Base-by-base conservation (phyloP, 2,329 filamentous ascomycete species). In the Chaetoscypha palmicola region DNA sequence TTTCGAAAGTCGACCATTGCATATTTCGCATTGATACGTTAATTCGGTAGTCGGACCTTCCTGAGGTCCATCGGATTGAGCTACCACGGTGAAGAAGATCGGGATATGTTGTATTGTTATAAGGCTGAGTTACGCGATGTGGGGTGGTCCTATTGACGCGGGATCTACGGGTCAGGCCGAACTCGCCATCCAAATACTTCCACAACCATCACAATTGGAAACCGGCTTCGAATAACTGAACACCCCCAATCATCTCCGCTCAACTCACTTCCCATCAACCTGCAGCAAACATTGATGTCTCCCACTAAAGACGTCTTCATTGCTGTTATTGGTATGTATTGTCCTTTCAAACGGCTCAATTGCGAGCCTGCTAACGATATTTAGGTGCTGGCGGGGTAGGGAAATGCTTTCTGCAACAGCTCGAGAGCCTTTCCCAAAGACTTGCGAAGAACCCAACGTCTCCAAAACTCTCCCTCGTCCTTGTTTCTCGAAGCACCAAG, bases 341-440 rank as follows among this genome's bases (percentile, higher is more conserved):
- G 26, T 4, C n/a, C 26, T 37, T 5, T 41, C 23, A 45, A 32
- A 19, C n/a, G 32, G 21, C 43, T 33, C 35, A 35, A 47, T 45
- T 33, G 32, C 24, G 37, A 44, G 44, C 5, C 12, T 50, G 26
- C 47, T 54, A 48, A 54, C 36, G 28, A 28, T 23, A 47, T 56
- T 52, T 60, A 94, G 90, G 92, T 61, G 86, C 85, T 58, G 92
- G 92, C 56, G 91, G 91, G 53, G 92, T 97, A 50, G 92, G 92
- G 60, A 90, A 90, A 67, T 80, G 79, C 68, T 96, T 97, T 73
- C 78, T 97, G 51, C 72, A 74, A 55, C 92, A 97, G 67, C 79
- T 97, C 46, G 72, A 83, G 52, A 63, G 69, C 48, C 76, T 92
- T 48, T 73, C 78, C 38, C 70, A 74, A 51, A 79, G 83, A 50